Evolutionary conservation across 2,329 filamentous ascomycete species (phyloP).

Genomic region (Aspergillus sp.): DNA sequence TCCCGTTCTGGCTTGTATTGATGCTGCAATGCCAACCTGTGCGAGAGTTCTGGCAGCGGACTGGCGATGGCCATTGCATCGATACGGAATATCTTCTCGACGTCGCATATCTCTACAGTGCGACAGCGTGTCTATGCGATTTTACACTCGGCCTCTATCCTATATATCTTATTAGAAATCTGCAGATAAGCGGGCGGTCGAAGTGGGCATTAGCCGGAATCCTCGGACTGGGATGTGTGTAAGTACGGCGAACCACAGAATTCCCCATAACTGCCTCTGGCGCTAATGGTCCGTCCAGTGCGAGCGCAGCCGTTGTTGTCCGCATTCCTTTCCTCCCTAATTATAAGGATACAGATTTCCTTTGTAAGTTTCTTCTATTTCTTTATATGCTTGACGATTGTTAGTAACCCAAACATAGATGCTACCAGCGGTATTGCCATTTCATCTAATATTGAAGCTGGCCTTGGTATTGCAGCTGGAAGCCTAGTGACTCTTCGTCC

Average conservation of each 20-base stretch:
- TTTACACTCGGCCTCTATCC: slow-evolving; percentile 49
- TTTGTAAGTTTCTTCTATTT: slow-evolving; percentile 18
- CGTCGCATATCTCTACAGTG: slow-evolving; percentile 49
- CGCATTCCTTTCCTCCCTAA: slow-evolving; percentile 43
- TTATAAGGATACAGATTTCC: slow-evolving; percentile 33
- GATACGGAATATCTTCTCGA: slow-evolving; percentile 46
- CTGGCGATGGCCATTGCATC: slow-evolving; percentile 39
- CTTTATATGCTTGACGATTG: neutral
- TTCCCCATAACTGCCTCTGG: neutral
- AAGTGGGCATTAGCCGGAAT: slow-evolving; percentile 52
- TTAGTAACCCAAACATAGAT: slow-evolving; percentile 12
- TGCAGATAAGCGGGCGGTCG: slow-evolving; percentile 51
- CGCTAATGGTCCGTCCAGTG: slow-evolving; percentile 9
- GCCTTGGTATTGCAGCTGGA: slow-evolving; percentile 39
- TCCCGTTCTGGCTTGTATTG: slow-evolving; percentile 46
- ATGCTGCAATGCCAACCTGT: slow-evolving; percentile 50
- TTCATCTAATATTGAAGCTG: slow-evolving; percentile 27
- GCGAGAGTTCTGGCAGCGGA: slow-evolving; percentile 46
- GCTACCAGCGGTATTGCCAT: slow-evolving; percentile 44
- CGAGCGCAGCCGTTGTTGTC: slow-evolving; percentile 38
- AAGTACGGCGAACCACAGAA: slow-evolving; percentile 2
- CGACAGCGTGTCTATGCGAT: slow-evolving; percentile 42
- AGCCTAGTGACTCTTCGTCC: slow-evolving; percentile 48
- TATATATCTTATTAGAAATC: slow-evolving; percentile 49
- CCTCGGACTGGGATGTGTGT: slow-evolving; percentile 52